Base-by-base conservation (phyloP, 2,329 filamentous ascomycete genomes). In the Alternaria gaisen region DNA sequence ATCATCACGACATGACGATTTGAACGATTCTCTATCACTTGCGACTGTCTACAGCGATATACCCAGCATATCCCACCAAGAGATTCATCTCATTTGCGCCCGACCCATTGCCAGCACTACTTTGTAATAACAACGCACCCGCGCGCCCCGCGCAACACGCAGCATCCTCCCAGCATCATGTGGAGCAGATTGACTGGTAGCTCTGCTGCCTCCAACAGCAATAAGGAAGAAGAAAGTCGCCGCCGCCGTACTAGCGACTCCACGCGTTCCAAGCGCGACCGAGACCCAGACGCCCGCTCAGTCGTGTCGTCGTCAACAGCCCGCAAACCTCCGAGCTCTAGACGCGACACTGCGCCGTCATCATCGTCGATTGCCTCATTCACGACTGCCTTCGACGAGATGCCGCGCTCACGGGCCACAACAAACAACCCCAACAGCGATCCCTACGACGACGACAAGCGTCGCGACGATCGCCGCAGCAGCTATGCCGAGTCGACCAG, bases 331-430 rank as follows among this genome's bases (percentile, higher is more conserved):
- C 70, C 75, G 7, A 67, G 65, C 6, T 72, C 75, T 6, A 65
- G 71, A 47, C 71, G 70, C 65, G 72, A 77, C 53, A 61, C 66
- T 56, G 71, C 70, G 41, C 68, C 70, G 28, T 72, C 75, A 36
- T 79, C 77, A 14, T 72, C 75, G 30, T 79, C 77, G 16, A 72
- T 74, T 20, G 73, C 75, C 28, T 79, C 78, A 20, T 82, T 79
- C 69, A 77, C 72, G 20, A 82, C 80, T 42, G 80, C 79, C 51
- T 71, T 72, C 18, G 74, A 74, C 69, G 65, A 71, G 30, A 70
- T 70, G 63, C 65, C 69, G 46, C 64, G 67, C 61, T 66, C 72
- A 68, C 64, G 63, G 22, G 22, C 46, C 20, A 41, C 47, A 8
- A 41, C 47, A 38, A 43, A 48, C 56, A 55, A 60, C 36, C 68